Evolutionary conservation across 2,329 filamentous ascomycete genomes (phyloP).

Genomic region (Botrytis elliptica): DNA sequence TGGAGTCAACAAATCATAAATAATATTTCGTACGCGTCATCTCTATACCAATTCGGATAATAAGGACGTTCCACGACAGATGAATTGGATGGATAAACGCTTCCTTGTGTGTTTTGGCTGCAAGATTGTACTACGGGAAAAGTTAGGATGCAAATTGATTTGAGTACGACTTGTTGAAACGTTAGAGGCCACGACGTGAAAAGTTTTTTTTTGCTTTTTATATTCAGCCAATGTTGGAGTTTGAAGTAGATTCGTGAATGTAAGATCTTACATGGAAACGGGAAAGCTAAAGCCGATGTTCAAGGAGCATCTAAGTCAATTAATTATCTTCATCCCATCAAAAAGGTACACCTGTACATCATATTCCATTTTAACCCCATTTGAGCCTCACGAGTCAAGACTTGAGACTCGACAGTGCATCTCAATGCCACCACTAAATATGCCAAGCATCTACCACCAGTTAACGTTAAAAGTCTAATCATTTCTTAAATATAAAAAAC

Average conservation of each 20-base stretch:
- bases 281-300: not conserved
- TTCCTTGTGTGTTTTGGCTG: not conserved
- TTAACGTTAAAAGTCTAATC: not conserved
- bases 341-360: not conserved
- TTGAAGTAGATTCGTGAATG: not conserved
- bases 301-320: not conserved
- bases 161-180: not conserved
- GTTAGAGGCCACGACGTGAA: not conserved
- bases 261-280: not conserved
- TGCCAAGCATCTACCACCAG: not conserved
- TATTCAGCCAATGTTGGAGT: not conserved
- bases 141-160: not conserved
- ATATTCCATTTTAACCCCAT: not conserved
- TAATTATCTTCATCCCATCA: not conserved
- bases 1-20: not conserved
- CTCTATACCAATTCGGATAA: not conserved
- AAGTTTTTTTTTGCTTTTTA: not conserved
- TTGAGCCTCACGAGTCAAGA: conserved; percentile 5
- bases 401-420: not conserved
- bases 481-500: not conserved
- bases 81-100: not conserved
- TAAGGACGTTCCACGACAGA: not conserved
- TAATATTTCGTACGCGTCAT: conserved; percentile 12
- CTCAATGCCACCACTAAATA: not conserved
- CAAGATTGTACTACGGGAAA: not conserved